Evolutionary conservation across 2,329 filamentous ascomycete species (phyloP), one percentile per base, ranked within the genome.

Genomic region (Massarina eburnea): DNA sequence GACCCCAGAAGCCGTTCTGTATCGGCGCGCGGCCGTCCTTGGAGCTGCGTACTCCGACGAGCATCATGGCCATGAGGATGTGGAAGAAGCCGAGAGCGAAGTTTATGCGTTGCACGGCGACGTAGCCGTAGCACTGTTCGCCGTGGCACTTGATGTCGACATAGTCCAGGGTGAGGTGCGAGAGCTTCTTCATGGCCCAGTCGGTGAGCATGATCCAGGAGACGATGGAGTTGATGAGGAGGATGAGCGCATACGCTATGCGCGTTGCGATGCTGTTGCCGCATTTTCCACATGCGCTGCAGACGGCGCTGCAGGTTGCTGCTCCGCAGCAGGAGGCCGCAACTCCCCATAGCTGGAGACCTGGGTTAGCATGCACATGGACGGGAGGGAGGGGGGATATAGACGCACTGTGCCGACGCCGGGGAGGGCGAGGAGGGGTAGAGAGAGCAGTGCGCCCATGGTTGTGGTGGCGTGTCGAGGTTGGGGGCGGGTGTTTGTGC

Each of bases 121-220:
- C 85, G 83, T 94, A 99, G 58, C 94, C 94, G 67, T 95, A 88
- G 70, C 94, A 99, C 66, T 92, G 82, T 58, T 92, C 89, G 39
- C 88, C 91, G 21, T 89, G 67, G 69, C 94, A 99, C 64, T 87
- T 86, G 66, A 99, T 95, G 63, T 90, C 91, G 76, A 99, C 91
- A 67, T 96, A 97, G 73, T 97, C 91, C 55, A 99, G 80, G 10
- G 90, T 94, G 43, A 97, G 78, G 55, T 95, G 84, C 73, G 97
- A 85, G 5, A 99, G 80, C 70, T 97, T 97, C 64, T 96, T 89
- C 67, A 99, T 89, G 26, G 94, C 94, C 94, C 94, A 99, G 42
- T 91, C 89, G 18, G 94, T 99, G 75, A 99, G 90, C 90, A 97
- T 96, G 59, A 99, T 89, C 94, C 94, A 99, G 27, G 94, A 92